phyloP scores from a whole-genome alignment of 805 yeast species.

The Wickerhamomyces bovis region DNA sequence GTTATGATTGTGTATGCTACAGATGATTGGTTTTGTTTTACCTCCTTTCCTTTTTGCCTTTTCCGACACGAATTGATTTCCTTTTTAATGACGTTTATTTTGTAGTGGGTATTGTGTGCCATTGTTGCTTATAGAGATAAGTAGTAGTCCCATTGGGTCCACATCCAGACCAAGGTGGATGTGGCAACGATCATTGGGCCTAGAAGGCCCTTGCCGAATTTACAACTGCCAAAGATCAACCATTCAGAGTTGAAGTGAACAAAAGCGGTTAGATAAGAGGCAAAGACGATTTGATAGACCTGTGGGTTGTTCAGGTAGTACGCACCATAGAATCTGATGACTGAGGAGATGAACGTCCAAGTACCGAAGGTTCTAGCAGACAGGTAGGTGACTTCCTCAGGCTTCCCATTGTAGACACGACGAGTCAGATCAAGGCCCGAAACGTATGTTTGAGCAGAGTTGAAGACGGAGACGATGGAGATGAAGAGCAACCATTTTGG shows the following conservation, averaged over 20 bases:
- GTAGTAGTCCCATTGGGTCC: conserved; percentile 59
- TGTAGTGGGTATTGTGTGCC: background rate
- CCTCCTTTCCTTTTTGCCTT: background rate
- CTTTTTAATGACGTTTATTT: background rate
- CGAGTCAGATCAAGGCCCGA: conserved; percentile 71
- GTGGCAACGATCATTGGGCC: conserved; percentile 87
- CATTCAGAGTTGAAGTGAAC: conserved; percentile 82
- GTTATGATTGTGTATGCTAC: background rate
- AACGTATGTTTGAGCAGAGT: conserved; percentile 79
- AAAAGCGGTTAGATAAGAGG: conserved; percentile 77
- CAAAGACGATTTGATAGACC: conserved; percentile 71
- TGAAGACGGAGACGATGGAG: conserved; percentile 87
- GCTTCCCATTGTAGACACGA: conserved; percentile 66
- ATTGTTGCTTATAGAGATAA: background rate
- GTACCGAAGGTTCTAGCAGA: conserved; percentile 98
- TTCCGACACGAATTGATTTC: background rate
- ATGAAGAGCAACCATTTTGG: conserved; percentile 79
- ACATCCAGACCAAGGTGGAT: conserved; percentile 77
- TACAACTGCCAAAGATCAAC: conserved; percentile 72
- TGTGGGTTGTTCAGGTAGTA: conserved; percentile 62
- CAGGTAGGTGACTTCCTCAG: conserved; percentile 54
- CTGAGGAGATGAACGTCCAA: conserved; percentile 86
- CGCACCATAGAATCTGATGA: conserved; percentile 85
- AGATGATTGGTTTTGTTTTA: background rate
- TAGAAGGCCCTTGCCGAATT: conserved; percentile 77